These are phyloP conservation scores for Primulina tabacum DNA, from an alignment of 257 asterid species.

Conservation along the genomic window DNA sequence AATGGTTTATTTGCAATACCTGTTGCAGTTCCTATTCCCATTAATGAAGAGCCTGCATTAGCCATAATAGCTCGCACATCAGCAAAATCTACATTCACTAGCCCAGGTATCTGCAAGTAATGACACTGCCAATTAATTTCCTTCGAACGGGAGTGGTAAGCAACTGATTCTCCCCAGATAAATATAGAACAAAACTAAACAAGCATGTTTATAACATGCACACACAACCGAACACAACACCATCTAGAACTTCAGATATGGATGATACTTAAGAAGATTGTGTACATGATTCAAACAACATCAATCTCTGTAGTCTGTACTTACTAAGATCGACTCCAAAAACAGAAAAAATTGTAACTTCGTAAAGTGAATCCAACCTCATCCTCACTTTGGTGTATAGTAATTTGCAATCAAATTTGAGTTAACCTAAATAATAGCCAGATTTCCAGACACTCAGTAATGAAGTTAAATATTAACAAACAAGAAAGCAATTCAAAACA, in stretches of 20 bases:
- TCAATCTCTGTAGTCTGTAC: neutral
- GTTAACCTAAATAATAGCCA: constrained; percentile 4
- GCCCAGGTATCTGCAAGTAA: constrained; percentile 82
- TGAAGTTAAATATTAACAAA: constrained; percentile 6
- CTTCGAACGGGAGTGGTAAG: neutral
- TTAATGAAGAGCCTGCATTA: constrained; percentile 86
- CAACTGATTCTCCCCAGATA: constrained; percentile 7
- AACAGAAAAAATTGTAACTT: neutral
- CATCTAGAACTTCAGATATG: constrained; percentile 15
- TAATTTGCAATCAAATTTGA: constrained; percentile 12
- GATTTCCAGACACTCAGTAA: constrained; percentile 1
- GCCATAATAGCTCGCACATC: constrained; percentile 98
- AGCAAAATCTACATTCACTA: constrained; percentile 96
- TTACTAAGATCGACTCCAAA: constrained; percentile 1
- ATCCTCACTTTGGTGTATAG: neutral
- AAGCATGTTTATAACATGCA: neutral
- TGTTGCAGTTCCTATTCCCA: constrained; percentile 98
- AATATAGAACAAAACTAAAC: constrained; percentile 14
- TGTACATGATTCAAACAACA: neutral
- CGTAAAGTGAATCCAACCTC: neutral
- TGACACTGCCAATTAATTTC: constrained; percentile 20
- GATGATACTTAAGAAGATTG: neutral
- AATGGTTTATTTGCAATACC: constrained; percentile 43
- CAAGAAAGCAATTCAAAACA: neutral
- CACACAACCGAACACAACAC: neutral